Evolutionary conservation across 176 grass and related monocot species (phyloP).

Genomic region (Cenchrus purpureus): DNA sequence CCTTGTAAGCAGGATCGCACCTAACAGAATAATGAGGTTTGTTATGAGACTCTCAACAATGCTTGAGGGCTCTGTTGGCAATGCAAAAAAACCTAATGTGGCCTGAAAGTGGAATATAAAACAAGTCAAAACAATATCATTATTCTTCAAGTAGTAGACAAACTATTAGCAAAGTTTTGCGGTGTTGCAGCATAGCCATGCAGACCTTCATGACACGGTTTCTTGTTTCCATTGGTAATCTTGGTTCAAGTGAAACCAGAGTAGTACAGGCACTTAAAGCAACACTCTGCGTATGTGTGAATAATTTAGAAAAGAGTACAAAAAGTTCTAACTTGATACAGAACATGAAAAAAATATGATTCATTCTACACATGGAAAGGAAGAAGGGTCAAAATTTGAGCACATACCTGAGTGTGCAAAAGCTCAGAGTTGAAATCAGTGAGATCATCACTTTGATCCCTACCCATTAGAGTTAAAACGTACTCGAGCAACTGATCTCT

Average conservation of each 20-base stretch:
- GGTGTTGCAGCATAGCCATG: constrained; percentile 15
- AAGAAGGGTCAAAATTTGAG: constrained; percentile 30
- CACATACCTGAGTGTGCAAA: constrained; percentile 83
- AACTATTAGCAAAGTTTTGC: constrained; percentile 20
- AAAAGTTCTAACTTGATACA: constrained; percentile 12
- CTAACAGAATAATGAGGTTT: constrained; percentile 89
- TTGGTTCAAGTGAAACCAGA: constrained; percentile 90
- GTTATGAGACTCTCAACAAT: constrained; percentile 81
- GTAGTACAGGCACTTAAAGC: constrained; percentile 97
- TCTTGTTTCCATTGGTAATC: constrained; percentile 97
- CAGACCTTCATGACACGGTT: constrained; percentile 97
- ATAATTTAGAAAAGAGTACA: constrained; percentile 23
- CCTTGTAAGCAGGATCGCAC: constrained; percentile 96
- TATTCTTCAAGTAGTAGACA: constrained; percentile 29
- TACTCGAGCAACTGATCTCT: constrained; percentile 96
- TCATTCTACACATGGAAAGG: constrained; percentile 14
- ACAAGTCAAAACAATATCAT: constrained; percentile 30
- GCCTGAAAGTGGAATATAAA: constrained; percentile 67
- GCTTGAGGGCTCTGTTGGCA: constrained; percentile 82
- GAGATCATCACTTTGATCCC: constrained; percentile 89
- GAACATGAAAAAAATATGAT: constrained; percentile 7
- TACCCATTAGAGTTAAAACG: constrained; percentile 96
- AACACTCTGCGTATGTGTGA: constrained; percentile 69
- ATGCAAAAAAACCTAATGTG: constrained; percentile 93
- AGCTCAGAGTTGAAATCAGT: constrained; percentile 86